Base-by-base conservation (phyloP, 2,329 filamentous ascomycete species). In the Coniochaeta sp. region DNA sequence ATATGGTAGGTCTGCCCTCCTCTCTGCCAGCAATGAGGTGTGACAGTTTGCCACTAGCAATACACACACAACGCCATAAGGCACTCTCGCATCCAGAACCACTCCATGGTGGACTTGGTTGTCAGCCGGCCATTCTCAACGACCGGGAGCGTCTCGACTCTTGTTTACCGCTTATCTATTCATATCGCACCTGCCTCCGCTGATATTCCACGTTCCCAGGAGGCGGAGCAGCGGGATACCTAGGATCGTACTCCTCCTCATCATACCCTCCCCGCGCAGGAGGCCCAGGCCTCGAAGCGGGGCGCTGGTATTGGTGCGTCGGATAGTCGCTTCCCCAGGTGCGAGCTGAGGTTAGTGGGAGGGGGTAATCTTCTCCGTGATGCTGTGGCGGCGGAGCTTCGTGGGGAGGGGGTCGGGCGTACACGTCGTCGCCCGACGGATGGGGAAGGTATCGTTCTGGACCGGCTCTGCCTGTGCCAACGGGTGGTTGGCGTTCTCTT, bases 241-340 rank as follows among this genome's bases (percentile, higher is more conserved):
- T 72, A 26, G 77, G 76, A 59, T 80, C 77, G 58, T 81, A 80
- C 62, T 79, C 76, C 59, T 78, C 76, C 59, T 78, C 76, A 58
- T 73, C 68, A 56, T 70, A 71, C 57, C 62, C 62, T 47, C 61
- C 34, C 1, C 34, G 54, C 6, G 31, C n/a, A 19, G 26, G 28
- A 2, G 12, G 16, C 11, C 31, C 54, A n/a, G 54, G 31, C 54
- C 28, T 65, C 64, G 5, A 61, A 52, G 4, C 61, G 55, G 22
- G 62, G 60, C 19, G 61, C 54, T 52, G 50, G 44, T 58, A 60
- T 33, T 57, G 61, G 57, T 61, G 22, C 24, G 57, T 2, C 40
- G 34, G 17, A 57, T 57, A 57, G 31, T 57, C 54, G n/a, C 16
- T 26, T 17, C 17, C 22, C 54, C 54, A 57, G 9, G 54, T 36